Evolutionary conservation across 768 basidiomycete species (phyloP).

Genomic region (Pleurotus platypus): DNA sequence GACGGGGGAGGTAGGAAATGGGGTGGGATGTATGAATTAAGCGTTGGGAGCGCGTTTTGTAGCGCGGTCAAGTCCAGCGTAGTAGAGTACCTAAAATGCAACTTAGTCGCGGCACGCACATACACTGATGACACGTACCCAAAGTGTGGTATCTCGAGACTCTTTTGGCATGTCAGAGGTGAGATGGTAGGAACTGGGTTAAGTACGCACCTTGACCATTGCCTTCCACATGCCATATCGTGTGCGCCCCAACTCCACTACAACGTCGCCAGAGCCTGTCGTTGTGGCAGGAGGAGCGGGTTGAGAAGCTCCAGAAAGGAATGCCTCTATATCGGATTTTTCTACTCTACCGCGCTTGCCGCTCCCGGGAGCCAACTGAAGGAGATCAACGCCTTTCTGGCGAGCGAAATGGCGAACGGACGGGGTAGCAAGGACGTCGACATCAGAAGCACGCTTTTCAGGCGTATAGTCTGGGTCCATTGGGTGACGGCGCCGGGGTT

Average conservation of each 20-base stretch:
- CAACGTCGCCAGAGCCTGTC: conserved; percentile 36
- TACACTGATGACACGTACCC: conserved; percentile 38
- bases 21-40: conserved; percentile 68
- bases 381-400: conserved; percentile 59
- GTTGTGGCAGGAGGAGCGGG: conserved; percentile 11
- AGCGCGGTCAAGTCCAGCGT: conserved; percentile 72
- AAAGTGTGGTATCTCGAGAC: conserved; percentile 83
- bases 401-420: conserved; percentile 78
- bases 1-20: conserved; percentile 37
- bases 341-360: conserved; percentile 75
- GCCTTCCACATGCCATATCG: conserved; percentile 87
- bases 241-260: conserved; percentile 74
- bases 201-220: conserved; percentile 66
- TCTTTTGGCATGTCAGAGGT: conserved; percentile 36
- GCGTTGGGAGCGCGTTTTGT: conserved; percentile 53
- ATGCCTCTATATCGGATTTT: conserved; percentile 69
- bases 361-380: conserved; percentile 56
- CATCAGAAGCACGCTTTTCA: conserved; percentile 5
- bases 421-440: conserved; percentile 60
- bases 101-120: too few species aligned
- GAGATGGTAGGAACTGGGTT: neutral
- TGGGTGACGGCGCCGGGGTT: conserved; percentile 44
- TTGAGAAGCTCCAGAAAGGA: conserved; percentile 30
- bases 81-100: conserved; percentile 57
- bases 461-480: conserved; percentile 53